Conservation (phyloP, 306 rosid species). For the Arachis hypogaea region DNA sequence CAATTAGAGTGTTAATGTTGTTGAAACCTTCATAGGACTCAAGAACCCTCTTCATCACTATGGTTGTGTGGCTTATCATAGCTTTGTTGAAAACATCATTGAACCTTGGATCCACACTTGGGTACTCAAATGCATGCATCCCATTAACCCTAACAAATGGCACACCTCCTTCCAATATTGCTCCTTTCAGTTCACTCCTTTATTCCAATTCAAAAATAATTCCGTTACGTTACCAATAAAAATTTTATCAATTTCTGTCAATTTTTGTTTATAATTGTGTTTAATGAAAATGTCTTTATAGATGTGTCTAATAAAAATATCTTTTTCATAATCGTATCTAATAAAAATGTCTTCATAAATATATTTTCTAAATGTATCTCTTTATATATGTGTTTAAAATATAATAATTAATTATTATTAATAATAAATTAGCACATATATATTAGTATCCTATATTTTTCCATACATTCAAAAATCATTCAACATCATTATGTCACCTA, state of each 20-base stretch:
- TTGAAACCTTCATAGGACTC: conserved; percentile 48
- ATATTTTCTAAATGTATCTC: too few relatives aligned
- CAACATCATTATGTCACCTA: not conserved
- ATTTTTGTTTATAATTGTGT: too few relatives aligned
- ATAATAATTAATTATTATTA: too few relatives aligned
- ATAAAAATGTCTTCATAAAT: too few relatives aligned
- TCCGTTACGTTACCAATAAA: too few relatives aligned
- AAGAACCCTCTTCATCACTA: conserved; percentile 44
- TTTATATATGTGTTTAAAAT: too few relatives aligned
- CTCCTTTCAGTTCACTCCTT: conserved; percentile 55
- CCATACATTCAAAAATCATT: not conserved
- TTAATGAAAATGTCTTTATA: too few relatives aligned
- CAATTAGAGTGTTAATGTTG: conserved; percentile 46
- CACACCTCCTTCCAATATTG: conserved; percentile 57
- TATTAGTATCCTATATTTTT: too few relatives aligned
- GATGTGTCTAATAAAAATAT: too few relatives aligned
- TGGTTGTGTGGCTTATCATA: conserved; percentile 43
- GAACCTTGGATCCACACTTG: conserved; percentile 40
- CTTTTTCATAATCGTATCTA: too few relatives aligned
- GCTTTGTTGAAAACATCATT: conserved; percentile 55
- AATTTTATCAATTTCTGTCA: too few relatives aligned
- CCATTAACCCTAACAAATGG: conserved; percentile 55
- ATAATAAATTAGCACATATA: too few relatives aligned
- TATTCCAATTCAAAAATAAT: not conserved
- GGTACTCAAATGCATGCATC: conserved; percentile 48